phyloP scores from a whole-genome alignment of 306 rosid genomes.

The Cotoneaster glaucophyllus region DNA sequence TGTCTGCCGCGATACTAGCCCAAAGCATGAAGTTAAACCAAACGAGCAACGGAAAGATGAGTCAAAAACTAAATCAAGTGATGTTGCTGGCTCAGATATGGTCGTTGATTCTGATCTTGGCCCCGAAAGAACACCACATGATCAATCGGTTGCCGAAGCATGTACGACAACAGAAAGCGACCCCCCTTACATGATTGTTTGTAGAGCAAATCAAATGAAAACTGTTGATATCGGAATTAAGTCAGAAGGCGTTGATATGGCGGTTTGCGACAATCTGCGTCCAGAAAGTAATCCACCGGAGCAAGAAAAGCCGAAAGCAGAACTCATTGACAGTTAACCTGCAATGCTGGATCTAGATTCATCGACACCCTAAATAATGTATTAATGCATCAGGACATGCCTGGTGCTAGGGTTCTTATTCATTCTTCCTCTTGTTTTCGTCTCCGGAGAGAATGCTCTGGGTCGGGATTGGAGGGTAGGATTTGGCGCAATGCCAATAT shows the following conservation, averaged over 20 bases:
- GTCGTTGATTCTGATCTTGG: conserved; percentile 2
- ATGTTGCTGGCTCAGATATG: conserved; percentile 5
- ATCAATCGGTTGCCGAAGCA: conserved; percentile 13
- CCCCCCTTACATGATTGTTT: conserved; percentile 12
- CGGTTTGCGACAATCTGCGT: conserved; percentile 10
- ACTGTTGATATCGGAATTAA: conserved; percentile 23
- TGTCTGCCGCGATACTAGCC: conserved; percentile 1
- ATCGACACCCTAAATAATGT: conserved; percentile 13
- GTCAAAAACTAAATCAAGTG: conserved; percentile 8
- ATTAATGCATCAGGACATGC: neutral
- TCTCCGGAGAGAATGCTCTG: neutral
- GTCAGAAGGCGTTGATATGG: conserved; percentile 24
- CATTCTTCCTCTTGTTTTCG: neutral
- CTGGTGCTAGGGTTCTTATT: conserved; percentile 2
- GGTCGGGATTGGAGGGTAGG: neutral
- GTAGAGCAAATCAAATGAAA: conserved; percentile 21
- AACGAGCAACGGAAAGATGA: conserved; percentile 1
- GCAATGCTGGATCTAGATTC: conserved; percentile 14
- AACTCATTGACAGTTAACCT: conserved; percentile 41
- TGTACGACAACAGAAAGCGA: conserved; percentile 4
- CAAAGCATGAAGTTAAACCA: conserved; percentile 5
- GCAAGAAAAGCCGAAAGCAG: conserved; percentile 35
- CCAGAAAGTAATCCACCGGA: conserved; percentile 20
- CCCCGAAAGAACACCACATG: conserved; percentile 11
- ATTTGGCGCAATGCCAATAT: neutral